Percentiles rank a stretch among this genome's conserved stretches.
These are phyloP conservation scores for Fusarium nodosum DNA, from an alignment of 2,329 filamentous ascomycete genomes.

Conservation along the genomic window DNA sequence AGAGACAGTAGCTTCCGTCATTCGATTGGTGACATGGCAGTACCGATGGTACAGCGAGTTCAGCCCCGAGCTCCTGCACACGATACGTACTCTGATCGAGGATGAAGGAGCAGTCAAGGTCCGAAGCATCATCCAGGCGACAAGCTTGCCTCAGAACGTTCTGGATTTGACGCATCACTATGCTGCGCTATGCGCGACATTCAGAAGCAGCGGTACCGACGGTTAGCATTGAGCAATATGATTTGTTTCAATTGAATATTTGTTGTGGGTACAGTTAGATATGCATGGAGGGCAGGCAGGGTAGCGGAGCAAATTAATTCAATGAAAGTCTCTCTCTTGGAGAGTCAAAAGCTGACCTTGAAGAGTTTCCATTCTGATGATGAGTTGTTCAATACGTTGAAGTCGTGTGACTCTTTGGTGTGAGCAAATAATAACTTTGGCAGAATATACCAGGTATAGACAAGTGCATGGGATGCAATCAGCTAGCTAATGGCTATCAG, in stretches of 20 bases:
- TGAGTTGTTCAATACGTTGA: background rate
- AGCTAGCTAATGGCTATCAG: background rate
- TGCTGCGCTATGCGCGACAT: slow-evolving; percentile 92
- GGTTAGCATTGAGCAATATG: slow-evolving; percentile 62
- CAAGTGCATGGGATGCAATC: background rate
- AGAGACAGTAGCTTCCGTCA: slow-evolving; percentile 86
- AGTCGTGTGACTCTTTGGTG: background rate
- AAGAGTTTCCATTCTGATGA: slow-evolving; percentile 6
- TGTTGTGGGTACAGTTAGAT: slow-evolving; percentile 27
- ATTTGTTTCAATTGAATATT: slow-evolving; percentile 17
- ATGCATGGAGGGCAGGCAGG: slow-evolving; percentile 21
- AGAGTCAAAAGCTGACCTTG: slow-evolving; percentile 33
- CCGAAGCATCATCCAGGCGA: slow-evolving; percentile 95
- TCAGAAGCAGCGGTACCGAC: slow-evolving; percentile 93
- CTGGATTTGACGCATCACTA: slow-evolving; percentile 97
- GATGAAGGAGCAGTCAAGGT: slow-evolving; percentile 98
- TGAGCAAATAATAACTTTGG: background rate
- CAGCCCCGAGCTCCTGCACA: slow-evolving; percentile 88
- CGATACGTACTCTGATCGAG: slow-evolving; percentile 93
- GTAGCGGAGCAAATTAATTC: slow-evolving; percentile 39
- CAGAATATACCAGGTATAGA: background rate
- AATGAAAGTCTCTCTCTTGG: slow-evolving; percentile 13
- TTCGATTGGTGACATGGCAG: slow-evolving; percentile 95
- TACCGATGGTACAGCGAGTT: slow-evolving; percentile 99
- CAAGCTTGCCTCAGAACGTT: slow-evolving; percentile 91